phyloP scores from a whole-genome alignment of 75 land plant species.

The Selaginella tamariscina region DNA sequence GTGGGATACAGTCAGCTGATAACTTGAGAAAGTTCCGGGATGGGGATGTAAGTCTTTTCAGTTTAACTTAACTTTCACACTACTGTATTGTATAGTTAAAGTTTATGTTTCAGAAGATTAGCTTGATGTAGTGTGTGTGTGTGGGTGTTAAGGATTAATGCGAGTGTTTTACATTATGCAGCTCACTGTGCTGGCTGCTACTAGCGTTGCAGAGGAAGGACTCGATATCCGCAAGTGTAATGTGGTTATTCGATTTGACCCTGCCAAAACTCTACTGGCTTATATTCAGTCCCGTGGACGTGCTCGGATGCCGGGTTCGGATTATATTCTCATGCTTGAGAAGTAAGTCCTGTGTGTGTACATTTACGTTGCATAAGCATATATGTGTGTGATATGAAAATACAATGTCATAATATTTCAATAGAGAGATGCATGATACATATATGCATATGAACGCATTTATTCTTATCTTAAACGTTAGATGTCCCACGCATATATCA shows the following conservation, averaged over 20 bases:
- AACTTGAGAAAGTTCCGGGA: constrained; percentile 88
- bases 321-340: constrained; percentile 96
- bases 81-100: not conserved
- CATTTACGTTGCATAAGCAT: not conserved
- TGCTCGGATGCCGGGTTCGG: constrained; percentile 99
- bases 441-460: too few species aligned
- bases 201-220: constrained; percentile 99
- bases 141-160: not conserved
- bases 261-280: constrained; percentile 97
- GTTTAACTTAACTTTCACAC: constrained; percentile 10
- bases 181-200: constrained; percentile 89
- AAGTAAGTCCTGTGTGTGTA: constrained; percentile 32
- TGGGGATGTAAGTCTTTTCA: constrained; percentile 77
- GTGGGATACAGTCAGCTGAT: constrained; percentile 88
- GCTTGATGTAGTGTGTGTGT: too few species aligned
- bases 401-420: too few species aligned
- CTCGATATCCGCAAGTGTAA: constrained; percentile 98
- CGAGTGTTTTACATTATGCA: constrained; percentile 21
- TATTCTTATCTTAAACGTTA: too few species aligned
- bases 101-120: constrained; percentile 12
- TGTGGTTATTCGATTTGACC: constrained; percentile 99
- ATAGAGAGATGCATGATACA: too few species aligned
- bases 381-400: too few species aligned
- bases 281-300: constrained; percentile 99
- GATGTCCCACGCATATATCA: too few species aligned